Percentiles rank a stretch among this genome's conserved stretches.
phyloP scores from a whole-genome alignment of 352 stramenopile species.

The Phytophthora hybrid region DNA sequence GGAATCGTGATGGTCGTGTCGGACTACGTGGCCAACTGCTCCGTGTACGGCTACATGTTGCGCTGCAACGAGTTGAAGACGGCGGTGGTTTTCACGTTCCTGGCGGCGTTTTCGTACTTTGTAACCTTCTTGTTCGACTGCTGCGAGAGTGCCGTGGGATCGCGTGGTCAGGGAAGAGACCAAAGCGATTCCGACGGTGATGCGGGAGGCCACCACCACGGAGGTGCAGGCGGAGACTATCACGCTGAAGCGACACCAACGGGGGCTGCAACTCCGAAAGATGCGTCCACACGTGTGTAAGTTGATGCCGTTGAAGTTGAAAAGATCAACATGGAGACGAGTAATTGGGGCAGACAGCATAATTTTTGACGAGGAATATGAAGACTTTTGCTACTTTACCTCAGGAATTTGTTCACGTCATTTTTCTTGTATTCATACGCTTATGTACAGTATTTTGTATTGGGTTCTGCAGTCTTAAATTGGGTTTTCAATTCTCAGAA shows the following conservation, averaged over 20 bases:
- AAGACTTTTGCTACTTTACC: no score
- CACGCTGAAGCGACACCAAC: slow-evolving; percentile 34
- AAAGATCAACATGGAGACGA: no score
- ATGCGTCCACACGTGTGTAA: slow-evolving; percentile 46
- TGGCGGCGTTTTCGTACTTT: slow-evolving; percentile 63
- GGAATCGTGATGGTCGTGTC: slow-evolving; percentile 74
- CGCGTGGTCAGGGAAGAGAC: slow-evolving; percentile 4
- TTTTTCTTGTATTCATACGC: no score
- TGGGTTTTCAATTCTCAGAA: neutral
- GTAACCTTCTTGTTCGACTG: slow-evolving; percentile 60
- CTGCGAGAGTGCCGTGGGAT: slow-evolving; percentile 41
- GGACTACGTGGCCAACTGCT: slow-evolving; percentile 73
- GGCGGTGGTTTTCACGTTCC: slow-evolving; percentile 72
- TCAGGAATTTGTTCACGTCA: no score
- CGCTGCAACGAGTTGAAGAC: slow-evolving; percentile 62
- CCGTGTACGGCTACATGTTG: slow-evolving; percentile 75
- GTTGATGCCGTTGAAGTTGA: neutral
- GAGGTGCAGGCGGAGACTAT: slow-evolving; percentile 27
- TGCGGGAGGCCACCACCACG: slow-evolving; percentile 10
- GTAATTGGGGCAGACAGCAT: no score
- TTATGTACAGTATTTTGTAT: no score
- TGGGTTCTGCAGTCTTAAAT: neutral
- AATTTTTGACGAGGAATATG: neutral
- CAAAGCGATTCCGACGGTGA: slow-evolving; percentile 23
- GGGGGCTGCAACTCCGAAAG: slow-evolving; percentile 29